Percentiles rank a stretch among this genome's conserved stretches.
Evolutionary conservation across 352 stramenopile species (phyloP).

Genomic region (Pythium rishiriense): DNA sequence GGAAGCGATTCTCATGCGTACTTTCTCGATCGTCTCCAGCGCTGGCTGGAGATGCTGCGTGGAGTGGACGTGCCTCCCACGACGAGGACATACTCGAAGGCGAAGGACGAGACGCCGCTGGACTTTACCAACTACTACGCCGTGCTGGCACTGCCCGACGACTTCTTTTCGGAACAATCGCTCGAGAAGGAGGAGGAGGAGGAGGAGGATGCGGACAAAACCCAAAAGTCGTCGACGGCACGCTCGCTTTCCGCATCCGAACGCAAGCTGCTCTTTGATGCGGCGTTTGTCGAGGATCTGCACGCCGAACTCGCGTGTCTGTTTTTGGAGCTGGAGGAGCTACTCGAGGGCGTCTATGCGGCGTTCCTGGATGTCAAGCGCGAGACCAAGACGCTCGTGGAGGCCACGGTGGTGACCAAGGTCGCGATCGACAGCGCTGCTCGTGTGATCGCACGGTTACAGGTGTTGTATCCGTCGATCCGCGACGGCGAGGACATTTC

Average conservation of each 20-base stretch:
- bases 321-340: slow-evolving; percentile 32
- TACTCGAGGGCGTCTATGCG: slow-evolving; percentile 14
- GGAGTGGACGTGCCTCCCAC: too few species aligned
- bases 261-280: neutral
- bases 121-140: slow-evolving; percentile 15
- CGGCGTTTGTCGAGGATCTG: slow-evolving; percentile 12
- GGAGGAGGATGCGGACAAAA: slow-evolving; percentile 1
- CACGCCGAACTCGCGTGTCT: slow-evolving; percentile 28
- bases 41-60: too few species aligned
- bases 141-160: neutral
- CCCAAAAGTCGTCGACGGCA: too few species aligned
- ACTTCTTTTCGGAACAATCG: slow-evolving; percentile 6
- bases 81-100: too few species aligned
- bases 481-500: too few species aligned
- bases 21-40: too few species aligned
- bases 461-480: slow-evolving; percentile 25
- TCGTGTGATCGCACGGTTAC: slow-evolving; percentile 25
- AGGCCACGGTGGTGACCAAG: slow-evolving; percentile 33
- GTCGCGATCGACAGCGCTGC: slow-evolving; percentile 28
- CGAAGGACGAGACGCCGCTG: too few species aligned
- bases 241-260: neutral
- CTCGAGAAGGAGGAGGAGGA: too few species aligned
- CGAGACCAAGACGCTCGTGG: slow-evolving; percentile 34
- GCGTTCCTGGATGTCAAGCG: slow-evolving; percentile 37
- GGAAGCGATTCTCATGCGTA: neutral